Evolutionary conservation across 179 eudicot species (phyloP).

Genomic region (Beta corolliflora): DNA sequence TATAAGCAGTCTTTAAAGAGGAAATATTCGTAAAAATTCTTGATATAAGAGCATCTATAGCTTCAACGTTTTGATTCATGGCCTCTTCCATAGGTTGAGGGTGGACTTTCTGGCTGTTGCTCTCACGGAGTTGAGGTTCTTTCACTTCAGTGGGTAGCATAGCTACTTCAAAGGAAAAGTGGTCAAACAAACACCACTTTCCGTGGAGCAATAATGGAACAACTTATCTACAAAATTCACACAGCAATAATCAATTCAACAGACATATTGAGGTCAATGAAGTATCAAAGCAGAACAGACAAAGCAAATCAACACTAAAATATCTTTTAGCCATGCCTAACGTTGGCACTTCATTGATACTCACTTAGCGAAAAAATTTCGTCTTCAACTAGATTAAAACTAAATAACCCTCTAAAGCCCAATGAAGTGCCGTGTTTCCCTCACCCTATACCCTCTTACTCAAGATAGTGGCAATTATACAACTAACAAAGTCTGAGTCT

Average conservation of each 20-base stretch:
- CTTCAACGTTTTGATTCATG: slow-evolving; percentile 70
- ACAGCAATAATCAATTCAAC: neutral
- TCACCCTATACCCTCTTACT: neutral
- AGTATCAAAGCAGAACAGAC: neutral
- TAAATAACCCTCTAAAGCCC: neutral
- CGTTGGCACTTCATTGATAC: neutral
- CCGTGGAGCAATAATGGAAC: slow-evolving; percentile 22
- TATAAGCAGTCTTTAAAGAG: slow-evolving; percentile 81
- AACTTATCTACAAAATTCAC: slow-evolving; percentile 34
- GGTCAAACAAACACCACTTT: slow-evolving; percentile 26
- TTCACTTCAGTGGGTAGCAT: slow-evolving; percentile 89
- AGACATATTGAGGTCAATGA: neutral
- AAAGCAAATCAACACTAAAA: neutral
- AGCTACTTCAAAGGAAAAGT: slow-evolving; percentile 51
- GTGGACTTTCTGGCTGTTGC: slow-evolving; percentile 93
- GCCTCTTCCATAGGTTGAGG: slow-evolving; percentile 96
- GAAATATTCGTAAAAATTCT: slow-evolving; percentile 71
- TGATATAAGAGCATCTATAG: slow-evolving; percentile 75
- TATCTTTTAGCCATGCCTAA: neutral
- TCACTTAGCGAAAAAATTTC: neutral
- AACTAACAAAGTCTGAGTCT: neutral
- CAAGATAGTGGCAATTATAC: neutral
- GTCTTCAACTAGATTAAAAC: neutral
- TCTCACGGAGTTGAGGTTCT: slow-evolving; percentile 82
- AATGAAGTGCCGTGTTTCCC: neutral